Percentiles rank a stretch among this genome's conserved stretches.
Conservation (phyloP, 2,329 filamentous ascomycete species). For the Phaeoacremonium minimum region DNA sequence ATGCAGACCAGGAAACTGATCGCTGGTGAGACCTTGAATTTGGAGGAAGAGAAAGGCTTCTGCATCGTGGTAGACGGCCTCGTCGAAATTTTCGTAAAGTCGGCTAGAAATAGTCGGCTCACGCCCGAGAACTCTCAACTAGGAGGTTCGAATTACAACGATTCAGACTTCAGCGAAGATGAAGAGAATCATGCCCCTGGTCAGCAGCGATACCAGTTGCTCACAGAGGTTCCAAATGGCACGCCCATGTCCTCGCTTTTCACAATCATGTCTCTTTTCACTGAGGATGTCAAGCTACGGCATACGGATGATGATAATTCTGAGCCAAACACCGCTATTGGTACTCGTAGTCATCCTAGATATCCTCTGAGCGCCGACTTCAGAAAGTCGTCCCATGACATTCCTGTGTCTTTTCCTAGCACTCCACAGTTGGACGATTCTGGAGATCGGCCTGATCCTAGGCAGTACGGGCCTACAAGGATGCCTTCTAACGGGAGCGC, state of each 20-base stretch:
- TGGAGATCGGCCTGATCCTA: slow-evolving; percentile 8
- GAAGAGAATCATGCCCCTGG: slow-evolving; percentile 54
- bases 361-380: slow-evolving; percentile 22
- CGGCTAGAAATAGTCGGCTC: slow-evolving; percentile 51
- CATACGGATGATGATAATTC: slow-evolving; percentile 61
- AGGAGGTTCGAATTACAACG: slow-evolving; percentile 25
- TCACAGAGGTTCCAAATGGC: slow-evolving; percentile 96
- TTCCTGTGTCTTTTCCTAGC: slow-evolving; percentile 30
- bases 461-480: slow-evolving; percentile 19
- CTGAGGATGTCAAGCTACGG: slow-evolving; percentile 82
- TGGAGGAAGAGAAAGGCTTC: slow-evolving; percentile 98
- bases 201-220: slow-evolving; percentile 84
- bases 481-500: slow-evolving; percentile 25
- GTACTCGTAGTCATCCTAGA: slow-evolving; percentile 20
- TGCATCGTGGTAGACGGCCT: slow-evolving; percentile 95
- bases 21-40: slow-evolving; percentile 87
- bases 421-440: slow-evolving; percentile 32
- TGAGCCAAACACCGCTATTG: slow-evolving; percentile 18
- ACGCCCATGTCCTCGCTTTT: slow-evolving; percentile 98
- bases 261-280: slow-evolving; percentile 94
- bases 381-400: slow-evolving; percentile 22
- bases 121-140: slow-evolving; percentile 33
- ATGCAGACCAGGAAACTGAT: slow-evolving; percentile 98
- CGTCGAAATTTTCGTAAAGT: slow-evolving; percentile 98
- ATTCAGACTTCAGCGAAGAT: slow-evolving; percentile 58